phyloP scores from a whole-genome alignment of 2,329 filamentous ascomycete genomes.

The Colletotrichum gigasporum region DNA sequence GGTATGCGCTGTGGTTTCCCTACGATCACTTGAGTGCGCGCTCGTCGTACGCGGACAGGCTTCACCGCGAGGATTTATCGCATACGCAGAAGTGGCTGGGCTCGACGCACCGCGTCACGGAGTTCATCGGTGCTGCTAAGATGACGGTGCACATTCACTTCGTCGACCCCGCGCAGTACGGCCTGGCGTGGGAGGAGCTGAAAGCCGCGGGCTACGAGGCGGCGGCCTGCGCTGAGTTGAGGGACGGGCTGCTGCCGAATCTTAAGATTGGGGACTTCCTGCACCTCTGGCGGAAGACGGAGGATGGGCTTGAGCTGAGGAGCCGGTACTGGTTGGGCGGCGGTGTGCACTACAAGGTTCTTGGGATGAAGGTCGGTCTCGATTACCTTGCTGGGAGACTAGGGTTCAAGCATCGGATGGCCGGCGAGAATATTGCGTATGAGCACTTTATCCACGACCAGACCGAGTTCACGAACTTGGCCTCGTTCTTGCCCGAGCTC shows the following conservation, averaged over 20 bases:
- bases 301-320: constrained; percentile 16
- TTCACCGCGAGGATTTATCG: constrained; percentile 22
- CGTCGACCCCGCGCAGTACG: constrained; percentile 24
- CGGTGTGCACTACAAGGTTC: constrained; percentile 19
- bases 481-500: constrained; percentile 9
- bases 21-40: constrained; percentile 20
- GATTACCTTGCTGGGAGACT: constrained; percentile 20
- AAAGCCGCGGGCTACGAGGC: constrained; percentile 20
- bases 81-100: constrained; percentile 30
- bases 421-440: constrained; percentile 15
- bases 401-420: constrained; percentile 22
- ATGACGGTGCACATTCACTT: constrained; percentile 25
- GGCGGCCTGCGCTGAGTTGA: constrained; percentile 15
- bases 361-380: constrained; percentile 18
- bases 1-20: constrained; percentile 27
- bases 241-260: constrained; percentile 13
- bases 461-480: constrained; percentile 26
- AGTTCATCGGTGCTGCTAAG: constrained; percentile 21
- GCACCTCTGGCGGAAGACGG: constrained; percentile 25
- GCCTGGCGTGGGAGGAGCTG: constrained; percentile 24
- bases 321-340: constrained; percentile 26
- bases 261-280: constrained; percentile 26
- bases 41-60: constrained; percentile 19
- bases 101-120: constrained; percentile 26
- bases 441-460: constrained; percentile 30